Conservation (phyloP, 305 asterid genomes). For the Fraxinus sp. region DNA sequence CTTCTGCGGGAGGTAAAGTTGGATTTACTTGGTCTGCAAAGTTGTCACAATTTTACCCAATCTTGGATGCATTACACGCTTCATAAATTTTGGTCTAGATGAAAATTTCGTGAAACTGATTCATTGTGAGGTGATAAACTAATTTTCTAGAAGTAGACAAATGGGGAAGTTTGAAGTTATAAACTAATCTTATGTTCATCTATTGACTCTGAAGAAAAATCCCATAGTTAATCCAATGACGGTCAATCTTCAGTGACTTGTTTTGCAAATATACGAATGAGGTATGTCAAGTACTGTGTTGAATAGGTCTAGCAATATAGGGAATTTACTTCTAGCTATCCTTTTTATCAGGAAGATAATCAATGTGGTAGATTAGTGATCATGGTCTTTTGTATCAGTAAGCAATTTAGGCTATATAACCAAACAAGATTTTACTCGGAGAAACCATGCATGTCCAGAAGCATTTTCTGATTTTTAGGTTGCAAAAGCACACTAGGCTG, state of each 20-base stretch:
- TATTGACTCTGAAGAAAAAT: slow-evolving; percentile 2
- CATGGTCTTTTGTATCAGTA: background rate
- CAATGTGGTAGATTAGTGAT: background rate
- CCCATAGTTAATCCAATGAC: background rate
- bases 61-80: background rate
- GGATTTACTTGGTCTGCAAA: slow-evolving; percentile 16
- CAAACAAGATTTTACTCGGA: background rate
- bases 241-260: background rate
- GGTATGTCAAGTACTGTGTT: background rate
- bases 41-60: slow-evolving; percentile 19
- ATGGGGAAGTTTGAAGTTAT: background rate
- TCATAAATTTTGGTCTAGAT: background rate
- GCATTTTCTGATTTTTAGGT: background rate
- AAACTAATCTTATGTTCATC: background rate
- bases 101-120: background rate
- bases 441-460: background rate
- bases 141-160: background rate
- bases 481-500: background rate
- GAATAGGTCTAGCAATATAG: slow-evolving; percentile 1
- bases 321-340: background rate
- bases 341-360: background rate
- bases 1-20: slow-evolving; percentile 52
- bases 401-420: background rate
- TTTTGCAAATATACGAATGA: background rate
- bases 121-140: background rate